Base-by-base conservation (phyloP, 2,329 filamentous ascomycete species). In the Escovopsis sp. region DNA sequence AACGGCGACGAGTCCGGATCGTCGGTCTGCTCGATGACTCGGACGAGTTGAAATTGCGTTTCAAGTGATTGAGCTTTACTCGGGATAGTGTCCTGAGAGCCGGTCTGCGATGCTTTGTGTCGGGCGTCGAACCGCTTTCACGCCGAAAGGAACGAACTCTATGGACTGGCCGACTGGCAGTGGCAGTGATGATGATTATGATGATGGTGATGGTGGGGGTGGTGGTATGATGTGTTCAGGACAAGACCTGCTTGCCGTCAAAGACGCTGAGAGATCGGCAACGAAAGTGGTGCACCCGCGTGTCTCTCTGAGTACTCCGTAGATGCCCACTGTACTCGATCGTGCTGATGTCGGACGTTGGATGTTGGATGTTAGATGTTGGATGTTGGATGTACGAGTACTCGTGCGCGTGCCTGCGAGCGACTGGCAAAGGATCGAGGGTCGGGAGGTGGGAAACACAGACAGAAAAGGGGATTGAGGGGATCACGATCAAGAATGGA, bases 181-280 rank as follows among this genome's bases (percentile, higher is more conserved):
- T n/a, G n/a, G n/a, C n/a, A n/a, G n/a, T n/a, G n/a, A n/a, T n/a
- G n/a, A n/a, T n/a, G n/a, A n/a, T n/a, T n/a, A n/a, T 10, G 16
- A 18, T 31, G 14, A 35, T 14, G 27, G 19, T 48, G 41, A 45
- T 50, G 46, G 41, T 35, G 39, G 39, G 50, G 35, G 37, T 19
- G 32, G 27, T 62, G 57, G 63, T 70, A 58, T 62, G 66, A 61
- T 58, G 60, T 58, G 60, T 59, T 65, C 53, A 51, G 57, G 67
- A 66, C 68, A 72, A 74, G 69, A 59, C 70, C 70, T 52, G 70
- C 68, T 73, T 72, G 68, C 65, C n/a, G n/a, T n/a, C n/a, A n/a
- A n/a, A n/a, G n/a, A n/a, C n/a, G n/a, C n/a, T n/a, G n/a, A n/a
- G n/a, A n/a, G n/a, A n/a, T n/a, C n/a, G n/a, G n/a, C n/a, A n/a